phyloP scores from a whole-genome alignment of 1,284 basidiomycete genomes.

The Agaricales sp. region DNA sequence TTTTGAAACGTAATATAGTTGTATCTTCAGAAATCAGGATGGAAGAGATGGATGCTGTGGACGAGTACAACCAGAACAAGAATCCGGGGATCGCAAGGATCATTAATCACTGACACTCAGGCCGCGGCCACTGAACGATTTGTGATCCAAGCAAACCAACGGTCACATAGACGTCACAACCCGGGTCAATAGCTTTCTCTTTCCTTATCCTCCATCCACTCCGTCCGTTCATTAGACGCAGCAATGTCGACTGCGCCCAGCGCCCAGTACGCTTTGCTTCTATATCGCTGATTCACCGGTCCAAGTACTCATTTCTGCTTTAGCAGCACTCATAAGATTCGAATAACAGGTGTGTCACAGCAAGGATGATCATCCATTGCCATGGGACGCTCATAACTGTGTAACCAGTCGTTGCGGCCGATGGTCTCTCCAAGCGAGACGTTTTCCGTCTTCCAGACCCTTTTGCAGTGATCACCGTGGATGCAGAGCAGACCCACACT shows the following conservation, averaged over 20 bases:
- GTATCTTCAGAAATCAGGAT: too few relatives aligned
- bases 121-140: too few relatives aligned
- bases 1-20: too few relatives aligned
- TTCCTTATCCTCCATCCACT: not conserved
- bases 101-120: too few relatives aligned
- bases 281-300: not conserved
- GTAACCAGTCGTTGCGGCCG: constrained; percentile 74
- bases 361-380: not conserved
- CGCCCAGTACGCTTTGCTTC: not conserved
- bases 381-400: constrained; percentile 7
- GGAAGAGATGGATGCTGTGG: too few relatives aligned
- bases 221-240: not conserved
- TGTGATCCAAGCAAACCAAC: not conserved
- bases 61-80: too few relatives aligned
- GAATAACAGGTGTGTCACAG: constrained; percentile 1
- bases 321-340: constrained; percentile 1
- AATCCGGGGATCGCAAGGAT: too few relatives aligned
- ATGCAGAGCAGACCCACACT: constrained; percentile 89
- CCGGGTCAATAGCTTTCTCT: not conserved
- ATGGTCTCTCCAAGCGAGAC: constrained; percentile 83
- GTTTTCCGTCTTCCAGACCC: constrained; percentile 89
- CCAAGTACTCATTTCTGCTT: not conserved
- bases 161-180: not conserved
- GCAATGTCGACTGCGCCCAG: not conserved
- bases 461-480: constrained; percentile 91